These are phyloP conservation scores for Pseudogymnoascus sp. DNA, from an alignment of 2,329 filamentous ascomycete species.

Conservation along the genomic window DNA sequence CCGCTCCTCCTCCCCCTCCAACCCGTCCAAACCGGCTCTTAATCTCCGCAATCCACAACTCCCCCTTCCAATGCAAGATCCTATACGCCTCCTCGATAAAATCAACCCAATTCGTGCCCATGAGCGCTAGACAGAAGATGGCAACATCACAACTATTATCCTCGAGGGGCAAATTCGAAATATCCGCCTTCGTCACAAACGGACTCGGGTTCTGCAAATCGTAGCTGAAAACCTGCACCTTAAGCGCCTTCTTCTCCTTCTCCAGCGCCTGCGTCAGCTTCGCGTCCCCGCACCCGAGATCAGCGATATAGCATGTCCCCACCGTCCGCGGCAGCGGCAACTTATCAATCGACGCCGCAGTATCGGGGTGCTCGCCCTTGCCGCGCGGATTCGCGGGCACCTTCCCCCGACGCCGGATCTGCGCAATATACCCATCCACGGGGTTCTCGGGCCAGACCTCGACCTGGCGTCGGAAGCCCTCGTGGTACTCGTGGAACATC, in stretches of 20 bases:
- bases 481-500: slow-evolving; percentile 94
- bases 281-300: slow-evolving; percentile 90
- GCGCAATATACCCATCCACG: slow-evolving; percentile 73
- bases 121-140: slow-evolving; percentile 91
- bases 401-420: slow-evolving; percentile 61
- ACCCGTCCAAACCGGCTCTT: slow-evolving; percentile 78
- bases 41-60: slow-evolving; percentile 96
- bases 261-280: slow-evolving; percentile 65
- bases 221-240: slow-evolving; percentile 71
- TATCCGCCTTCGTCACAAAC: slow-evolving; percentile 81
- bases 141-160: slow-evolving; percentile 75
- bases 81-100: slow-evolving; percentile 96
- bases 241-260: slow-evolving; percentile 55
- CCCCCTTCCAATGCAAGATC: slow-evolving; percentile 84
- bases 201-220: slow-evolving; percentile 73
- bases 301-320: slow-evolving; percentile 71
- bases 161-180: slow-evolving; percentile 69
- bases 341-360: slow-evolving; percentile 20
- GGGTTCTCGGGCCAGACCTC: slow-evolving; percentile 96
- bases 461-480: slow-evolving; percentile 91
- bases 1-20: slow-evolving; percentile 31
- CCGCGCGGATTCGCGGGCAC: slow-evolving; percentile 30
- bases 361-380: slow-evolving; percentile 12
- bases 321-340: slow-evolving; percentile 62
- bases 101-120: slow-evolving; percentile 97